phyloP scores from a whole-genome alignment of 495 filamentous ascomycete species.

The Articulospora tetracladia region DNA sequence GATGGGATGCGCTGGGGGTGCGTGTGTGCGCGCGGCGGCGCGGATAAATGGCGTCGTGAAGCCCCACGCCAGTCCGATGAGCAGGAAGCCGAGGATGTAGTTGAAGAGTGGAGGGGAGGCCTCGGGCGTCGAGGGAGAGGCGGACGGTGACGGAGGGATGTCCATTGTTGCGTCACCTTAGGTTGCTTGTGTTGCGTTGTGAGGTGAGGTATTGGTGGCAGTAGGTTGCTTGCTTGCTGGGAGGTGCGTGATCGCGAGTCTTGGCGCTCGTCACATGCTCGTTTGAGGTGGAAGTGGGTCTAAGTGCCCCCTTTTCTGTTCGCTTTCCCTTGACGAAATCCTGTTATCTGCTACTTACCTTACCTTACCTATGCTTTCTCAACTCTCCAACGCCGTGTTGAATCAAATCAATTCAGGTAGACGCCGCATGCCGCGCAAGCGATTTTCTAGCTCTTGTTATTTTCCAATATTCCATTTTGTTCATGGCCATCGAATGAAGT shows the following conservation, averaged over 20 bases:
- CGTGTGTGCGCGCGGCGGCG: conserved; percentile 56
- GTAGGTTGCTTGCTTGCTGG: not conserved
- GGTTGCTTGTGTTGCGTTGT: not conserved
- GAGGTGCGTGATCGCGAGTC: not conserved
- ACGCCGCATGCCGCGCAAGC: too few relatives aligned
- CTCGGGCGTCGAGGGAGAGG: not conserved
- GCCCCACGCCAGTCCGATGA: conserved; percentile 87
- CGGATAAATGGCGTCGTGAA: conserved; percentile 73
- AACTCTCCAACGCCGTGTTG: too few relatives aligned
- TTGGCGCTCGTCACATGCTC: not conserved
- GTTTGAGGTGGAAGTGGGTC: not conserved
- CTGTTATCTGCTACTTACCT: too few relatives aligned
- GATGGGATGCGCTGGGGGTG: conserved; percentile 46
- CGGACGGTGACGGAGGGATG: not conserved
- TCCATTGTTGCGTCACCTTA: too few relatives aligned
- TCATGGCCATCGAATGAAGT: too few relatives aligned
- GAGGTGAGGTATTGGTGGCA: too few relatives aligned
- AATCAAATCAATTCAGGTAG: too few relatives aligned
- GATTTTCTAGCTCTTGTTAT: too few relatives aligned
- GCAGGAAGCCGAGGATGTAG: conserved; percentile 82
- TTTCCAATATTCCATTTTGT: too few relatives aligned
- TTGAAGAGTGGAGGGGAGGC: conserved; percentile 58
- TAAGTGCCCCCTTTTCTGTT: not conserved
- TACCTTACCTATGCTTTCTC: too few relatives aligned
- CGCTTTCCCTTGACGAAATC: too few relatives aligned